A percentile compares a stretch with the other conserved stretches of the same genome.
phyloP scores from a whole-genome alignment of 495 filamentous ascomycete species.

The Parmelia sp. region DNA sequence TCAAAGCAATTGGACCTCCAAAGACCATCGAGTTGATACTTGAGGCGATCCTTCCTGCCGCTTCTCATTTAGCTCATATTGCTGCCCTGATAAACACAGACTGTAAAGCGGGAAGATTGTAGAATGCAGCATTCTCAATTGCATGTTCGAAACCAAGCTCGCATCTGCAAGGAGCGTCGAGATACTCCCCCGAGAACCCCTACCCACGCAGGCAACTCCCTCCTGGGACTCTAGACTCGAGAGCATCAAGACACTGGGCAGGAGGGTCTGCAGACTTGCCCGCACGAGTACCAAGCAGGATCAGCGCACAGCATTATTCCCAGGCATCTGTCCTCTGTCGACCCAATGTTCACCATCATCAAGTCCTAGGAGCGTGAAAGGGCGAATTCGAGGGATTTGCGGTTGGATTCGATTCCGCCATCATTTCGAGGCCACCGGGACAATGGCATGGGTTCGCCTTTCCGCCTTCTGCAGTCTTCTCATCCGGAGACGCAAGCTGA shows the following conservation, averaged over 20 bases:
- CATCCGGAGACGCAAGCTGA: not conserved
- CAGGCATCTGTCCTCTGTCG: not conserved
- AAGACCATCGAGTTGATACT: not conserved
- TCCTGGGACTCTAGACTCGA: not conserved
- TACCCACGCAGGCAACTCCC: not conserved
- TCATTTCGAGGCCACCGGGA: not conserved
- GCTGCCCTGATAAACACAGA: not conserved
- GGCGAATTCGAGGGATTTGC: not conserved
- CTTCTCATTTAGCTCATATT: not conserved
- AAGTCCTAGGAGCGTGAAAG: not conserved
- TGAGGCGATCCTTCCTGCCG: not conserved
- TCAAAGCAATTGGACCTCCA: not conserved
- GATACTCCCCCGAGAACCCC: not conserved
- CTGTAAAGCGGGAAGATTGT: not conserved
- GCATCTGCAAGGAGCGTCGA: not conserved
- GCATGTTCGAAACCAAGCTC: no score
- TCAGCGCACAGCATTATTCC: not conserved
- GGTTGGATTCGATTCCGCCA: not conserved
- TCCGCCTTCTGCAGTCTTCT: not conserved
- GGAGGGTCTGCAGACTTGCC: slow-evolving; percentile 1
- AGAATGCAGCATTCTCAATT: not conserved
- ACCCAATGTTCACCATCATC: not conserved
- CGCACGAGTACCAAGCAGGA: no score
- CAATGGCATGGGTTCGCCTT: not conserved
- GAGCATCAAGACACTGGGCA: not conserved